Conservation (phyloP, 306 rosid species). For the Prunus mume region DNA sequence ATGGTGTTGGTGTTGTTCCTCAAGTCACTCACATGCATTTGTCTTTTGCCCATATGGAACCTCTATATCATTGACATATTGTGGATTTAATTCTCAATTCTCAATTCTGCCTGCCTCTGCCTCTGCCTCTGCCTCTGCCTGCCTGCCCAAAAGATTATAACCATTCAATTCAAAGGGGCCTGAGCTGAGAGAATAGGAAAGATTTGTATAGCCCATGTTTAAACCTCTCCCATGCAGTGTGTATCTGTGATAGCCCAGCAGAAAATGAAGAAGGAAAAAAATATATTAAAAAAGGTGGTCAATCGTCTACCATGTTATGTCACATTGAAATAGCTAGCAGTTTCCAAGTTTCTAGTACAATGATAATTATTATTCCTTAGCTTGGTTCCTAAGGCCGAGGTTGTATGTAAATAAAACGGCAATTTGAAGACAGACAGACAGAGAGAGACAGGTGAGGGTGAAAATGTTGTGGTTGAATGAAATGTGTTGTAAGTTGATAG, state of each 20-base stretch:
- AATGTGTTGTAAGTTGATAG: no score
- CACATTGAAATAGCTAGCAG: background rate
- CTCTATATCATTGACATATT: background rate
- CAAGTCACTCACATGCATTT: constrained; percentile 6
- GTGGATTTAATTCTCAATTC: background rate
- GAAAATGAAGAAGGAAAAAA: background rate
- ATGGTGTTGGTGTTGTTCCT: background rate
- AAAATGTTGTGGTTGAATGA: no score
- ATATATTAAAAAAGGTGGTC: background rate
- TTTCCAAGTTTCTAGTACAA: background rate
- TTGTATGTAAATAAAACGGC: background rate
- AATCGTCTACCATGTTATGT: background rate
- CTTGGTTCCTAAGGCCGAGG: background rate
- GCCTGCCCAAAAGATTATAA: background rate
- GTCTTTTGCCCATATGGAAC: constrained; percentile 8
- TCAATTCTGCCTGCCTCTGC: background rate
- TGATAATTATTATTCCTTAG: background rate
- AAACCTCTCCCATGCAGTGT: background rate
- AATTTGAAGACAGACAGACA: no score
- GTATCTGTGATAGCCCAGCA: background rate
- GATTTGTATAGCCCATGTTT: background rate
- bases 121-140: background rate
- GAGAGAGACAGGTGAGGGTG: no score
- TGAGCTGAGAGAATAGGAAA: background rate
- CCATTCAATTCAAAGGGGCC: background rate